Base-by-base conservation (phyloP, 2,329 filamentous ascomycete species). In the Cyanodermella asteris region DNA sequence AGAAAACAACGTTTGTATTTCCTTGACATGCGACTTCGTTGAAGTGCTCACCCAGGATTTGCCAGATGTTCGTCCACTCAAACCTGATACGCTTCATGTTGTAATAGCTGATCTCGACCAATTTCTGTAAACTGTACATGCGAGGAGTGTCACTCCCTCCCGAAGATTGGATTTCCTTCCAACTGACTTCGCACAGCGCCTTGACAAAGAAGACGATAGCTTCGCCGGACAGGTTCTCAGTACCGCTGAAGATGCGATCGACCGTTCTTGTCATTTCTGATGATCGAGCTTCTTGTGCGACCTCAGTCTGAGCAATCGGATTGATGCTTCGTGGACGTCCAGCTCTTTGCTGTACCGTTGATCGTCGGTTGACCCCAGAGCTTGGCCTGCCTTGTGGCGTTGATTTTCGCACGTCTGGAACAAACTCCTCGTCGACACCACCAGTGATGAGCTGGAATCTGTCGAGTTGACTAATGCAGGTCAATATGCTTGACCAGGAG, bases 31-130 rank as follows among this genome's bases (percentile, higher is more conserved):
- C 90, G 31, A 97, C 87, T 34, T 82, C 73, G 46, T 94, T 94
- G 59, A 99, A 97, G 44, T 99, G 90, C 43, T 91, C 77, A 9
- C 87, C 87, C n/a, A 99, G 63, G 2, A 97, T 76, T 34, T 77
- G 76, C 87, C 87, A 99, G 31, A 97, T 91, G 39, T 75, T 84
- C 8, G 76, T 90, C 87, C 87, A 97, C 45, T 97, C 87, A 39
- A 94, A 94, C 39, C 87, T 74, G 18, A 97, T 84, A 58, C 87
- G 72, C 30, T 78, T 81, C 87, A 97, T 97, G 55, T 97, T 97
- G 65, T 97, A 97, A 49, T 91, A 93, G 46, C 80, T 91, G 48
- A 97, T 94, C 49, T 97, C 87, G 10, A 97, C 90, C 34, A 97
- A 67, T 50, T 97, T 97, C 44, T 97, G 87, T 32, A 97, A 55